Evolutionary conservation across 1,284 basidiomycete species (phyloP).

Genomic region (Coniferiporia weirii): DNA sequence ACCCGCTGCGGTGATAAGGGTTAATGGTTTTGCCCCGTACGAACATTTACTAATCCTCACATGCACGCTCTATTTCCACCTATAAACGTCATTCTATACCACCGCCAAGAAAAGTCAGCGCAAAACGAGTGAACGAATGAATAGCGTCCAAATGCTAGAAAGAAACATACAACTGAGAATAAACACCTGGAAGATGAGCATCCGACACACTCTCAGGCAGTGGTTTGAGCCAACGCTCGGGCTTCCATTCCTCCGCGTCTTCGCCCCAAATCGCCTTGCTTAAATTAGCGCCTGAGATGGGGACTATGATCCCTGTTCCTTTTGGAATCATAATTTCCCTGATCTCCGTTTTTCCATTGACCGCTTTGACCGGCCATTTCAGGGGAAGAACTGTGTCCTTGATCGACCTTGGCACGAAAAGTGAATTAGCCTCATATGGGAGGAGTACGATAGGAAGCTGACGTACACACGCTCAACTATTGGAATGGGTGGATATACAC

Average conservation of each 20-base stretch:
- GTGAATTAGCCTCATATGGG: not conserved
- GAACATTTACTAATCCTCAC: constrained; percentile 2
- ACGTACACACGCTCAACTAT: constrained; percentile 23
- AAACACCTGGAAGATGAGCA: constrained; percentile 13
- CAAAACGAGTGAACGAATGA: not conserved
- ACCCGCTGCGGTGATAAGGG: not conserved
- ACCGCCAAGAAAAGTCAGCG: not conserved
- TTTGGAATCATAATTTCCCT: constrained; percentile 8
- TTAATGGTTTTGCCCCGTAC: not conserved
- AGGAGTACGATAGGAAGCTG: not conserved
- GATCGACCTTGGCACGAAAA: not conserved
- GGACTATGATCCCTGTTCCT: constrained; percentile 6
- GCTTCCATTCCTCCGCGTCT: constrained; percentile 16
- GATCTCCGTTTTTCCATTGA: constrained; percentile 12
- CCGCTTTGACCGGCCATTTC: constrained; percentile 3
- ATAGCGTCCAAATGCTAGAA: not conserved
- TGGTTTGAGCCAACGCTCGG: constrained; percentile 14
- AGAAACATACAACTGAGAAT: constrained; percentile 10
- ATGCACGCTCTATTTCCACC: constrained; percentile 19
- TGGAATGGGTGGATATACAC: constrained; percentile 29
- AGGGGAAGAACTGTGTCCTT: constrained; percentile 12
- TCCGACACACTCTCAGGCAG: constrained; percentile 8
- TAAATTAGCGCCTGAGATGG: constrained; percentile 9
- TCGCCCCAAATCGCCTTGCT: constrained; percentile 17
- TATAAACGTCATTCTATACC: constrained; percentile 17